A percentile compares a stretch with the other conserved stretches of the same genome.
Conservation (phyloP, 2,329 filamentous ascomycete genomes). For the Colletotrichum camelliae region DNA sequence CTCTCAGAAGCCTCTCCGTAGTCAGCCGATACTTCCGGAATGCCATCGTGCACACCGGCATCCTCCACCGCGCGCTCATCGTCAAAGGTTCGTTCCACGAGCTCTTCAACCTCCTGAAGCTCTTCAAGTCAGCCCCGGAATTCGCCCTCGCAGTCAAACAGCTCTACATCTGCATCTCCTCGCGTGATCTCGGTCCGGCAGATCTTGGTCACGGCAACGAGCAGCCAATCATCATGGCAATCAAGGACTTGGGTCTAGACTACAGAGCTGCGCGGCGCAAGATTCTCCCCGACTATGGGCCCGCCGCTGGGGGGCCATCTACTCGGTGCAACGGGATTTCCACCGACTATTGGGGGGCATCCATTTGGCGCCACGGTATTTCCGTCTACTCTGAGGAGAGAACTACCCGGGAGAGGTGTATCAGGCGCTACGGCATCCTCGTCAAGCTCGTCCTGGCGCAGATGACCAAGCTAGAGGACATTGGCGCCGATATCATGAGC, state of each 20-base stretch:
- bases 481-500: background rate
- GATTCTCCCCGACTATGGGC: background rate
- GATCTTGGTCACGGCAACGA: background rate
- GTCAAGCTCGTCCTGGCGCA: background rate
- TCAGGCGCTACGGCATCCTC: background rate
- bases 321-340: too few relatives aligned
- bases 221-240: background rate
- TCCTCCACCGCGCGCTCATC: background rate
- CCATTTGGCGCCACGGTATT: too few relatives aligned
- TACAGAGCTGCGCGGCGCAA: background rate
- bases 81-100: background rate
- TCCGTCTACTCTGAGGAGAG: too few relatives aligned
- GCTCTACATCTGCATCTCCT: background rate
- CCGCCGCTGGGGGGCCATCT: too few relatives aligned
- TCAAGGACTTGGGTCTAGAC: background rate
- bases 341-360: too few relatives aligned
- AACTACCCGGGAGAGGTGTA: background rate
- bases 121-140: background rate
- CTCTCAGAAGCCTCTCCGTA: background rate
- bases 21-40: background rate
- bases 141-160: background rate
- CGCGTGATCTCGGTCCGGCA: accelerated
- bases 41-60: background rate
- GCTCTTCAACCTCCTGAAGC: background rate
- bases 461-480: background rate